A percentile compares a stretch with the other conserved stretches of the same genome.
These are phyloP conservation scores for Fraxinus albicans DNA, from an alignment of 305 asterid species.

Conservation along the genomic window DNA sequence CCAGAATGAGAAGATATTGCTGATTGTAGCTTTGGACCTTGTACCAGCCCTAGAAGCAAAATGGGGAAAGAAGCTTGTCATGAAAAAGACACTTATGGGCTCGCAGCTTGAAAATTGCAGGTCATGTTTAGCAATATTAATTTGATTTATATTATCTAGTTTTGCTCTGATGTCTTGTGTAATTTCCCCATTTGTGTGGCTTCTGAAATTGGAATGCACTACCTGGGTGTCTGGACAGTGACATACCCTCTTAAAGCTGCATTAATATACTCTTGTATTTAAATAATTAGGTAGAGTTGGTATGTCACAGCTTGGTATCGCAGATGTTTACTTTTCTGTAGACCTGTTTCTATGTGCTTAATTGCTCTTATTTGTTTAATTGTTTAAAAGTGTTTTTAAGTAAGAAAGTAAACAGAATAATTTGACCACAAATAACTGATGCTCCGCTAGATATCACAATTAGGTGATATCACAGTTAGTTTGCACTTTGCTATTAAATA, in stretches of 20 bases:
- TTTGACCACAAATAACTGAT: not conserved
- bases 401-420: not conserved
- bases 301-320: not conserved
- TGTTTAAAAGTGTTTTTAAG: no score
- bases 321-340: not conserved
- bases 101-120: conserved; percentile 89
- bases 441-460: not conserved
- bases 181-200: not conserved
- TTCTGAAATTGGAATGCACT: not conserved
- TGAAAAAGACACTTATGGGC: conserved; percentile 70
- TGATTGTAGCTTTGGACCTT: conserved; percentile 83
- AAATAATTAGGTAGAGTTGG: not conserved
- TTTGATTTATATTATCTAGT: not conserved
- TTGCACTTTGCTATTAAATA: not conserved
- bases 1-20: conserved; percentile 44
- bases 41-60: conserved; percentile 83
- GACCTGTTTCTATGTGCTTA: not conserved
- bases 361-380: no score
- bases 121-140: conserved; percentile 29
- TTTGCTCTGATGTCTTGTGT: not conserved
- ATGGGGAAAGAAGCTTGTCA: conserved; percentile 74
- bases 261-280: not conserved
- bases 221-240: not conserved
- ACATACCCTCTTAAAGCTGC: not conserved
- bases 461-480: not conserved